These are phyloP conservation scores for Takashimella tepidaria DNA, from an alignment of 1,284 basidiomycete genomes.

Conservation along the genomic window DNA sequence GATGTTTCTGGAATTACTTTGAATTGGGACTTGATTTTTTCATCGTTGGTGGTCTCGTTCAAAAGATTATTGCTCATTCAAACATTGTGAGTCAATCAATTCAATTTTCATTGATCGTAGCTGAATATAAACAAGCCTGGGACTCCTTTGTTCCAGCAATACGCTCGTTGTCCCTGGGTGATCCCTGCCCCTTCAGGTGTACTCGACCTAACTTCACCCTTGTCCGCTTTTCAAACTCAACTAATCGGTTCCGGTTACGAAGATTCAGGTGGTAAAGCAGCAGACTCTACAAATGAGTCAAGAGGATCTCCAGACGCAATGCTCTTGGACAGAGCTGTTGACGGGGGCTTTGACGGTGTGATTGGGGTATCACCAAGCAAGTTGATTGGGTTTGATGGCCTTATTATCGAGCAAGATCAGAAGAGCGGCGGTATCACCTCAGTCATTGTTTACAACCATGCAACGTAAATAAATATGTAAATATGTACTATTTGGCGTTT, in stretches of 20 bases:
- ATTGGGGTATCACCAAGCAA: slow-evolving; percentile 29
- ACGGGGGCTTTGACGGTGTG: slow-evolving; percentile 54
- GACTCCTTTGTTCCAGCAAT: slow-evolving; percentile 76
- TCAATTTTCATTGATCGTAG: not conserved
- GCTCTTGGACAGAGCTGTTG: slow-evolving; percentile 77
- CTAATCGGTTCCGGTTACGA: slow-evolving; percentile 10
- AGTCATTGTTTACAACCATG: slow-evolving; percentile 32
- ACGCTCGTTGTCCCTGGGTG: slow-evolving; percentile 83
- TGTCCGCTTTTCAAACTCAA: slow-evolving; percentile 19
- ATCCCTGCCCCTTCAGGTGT: slow-evolving; percentile 44
- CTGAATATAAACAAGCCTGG: slow-evolving; percentile 58
- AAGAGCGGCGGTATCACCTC: slow-evolving; percentile 57
- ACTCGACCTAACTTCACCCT: slow-evolving; percentile 23
- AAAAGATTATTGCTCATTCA: slow-evolving; percentile 76
- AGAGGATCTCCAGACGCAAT: slow-evolving; percentile 62
- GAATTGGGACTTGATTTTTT: slow-evolving; percentile 81
- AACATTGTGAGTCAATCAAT: slow-evolving; percentile 82
- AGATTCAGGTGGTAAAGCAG: too few relatives aligned
- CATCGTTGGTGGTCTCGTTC: slow-evolving; percentile 63
- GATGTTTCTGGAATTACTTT: slow-evolving; percentile 89
- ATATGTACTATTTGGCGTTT: too few relatives aligned
- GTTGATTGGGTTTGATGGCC: slow-evolving; percentile 71
- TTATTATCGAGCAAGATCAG: slow-evolving; percentile 69
- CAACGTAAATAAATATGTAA: too few relatives aligned
- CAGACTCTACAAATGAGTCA: slow-evolving; percentile 48